These are phyloP conservation scores for Dictyostelium brefeldianum DNA, from an alignment of 78 protist genomes.

Conservation along the genomic window DNA sequence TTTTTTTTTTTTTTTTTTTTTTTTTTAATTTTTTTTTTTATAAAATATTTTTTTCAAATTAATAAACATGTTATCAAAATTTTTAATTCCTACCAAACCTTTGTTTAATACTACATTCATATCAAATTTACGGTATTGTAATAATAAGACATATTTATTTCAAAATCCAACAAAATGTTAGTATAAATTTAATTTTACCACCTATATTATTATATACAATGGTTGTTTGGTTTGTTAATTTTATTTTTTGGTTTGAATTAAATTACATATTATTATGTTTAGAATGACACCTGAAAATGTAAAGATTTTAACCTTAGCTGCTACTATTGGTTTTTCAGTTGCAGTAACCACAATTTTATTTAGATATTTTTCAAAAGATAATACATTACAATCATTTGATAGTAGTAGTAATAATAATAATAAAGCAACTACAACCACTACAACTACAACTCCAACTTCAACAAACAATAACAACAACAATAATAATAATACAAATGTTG, in stretches of 20 bases:
- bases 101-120: too few species aligned
- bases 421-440: not conserved
- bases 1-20: not conserved
- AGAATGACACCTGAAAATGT: constrained; percentile 22
- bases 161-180: not conserved
- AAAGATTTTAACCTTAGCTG: constrained; percentile 16
- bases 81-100: too few species aligned
- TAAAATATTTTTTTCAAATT: too few species aligned
- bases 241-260: not conserved
- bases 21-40: not conserved
- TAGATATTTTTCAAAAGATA: not conserved
- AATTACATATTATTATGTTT: not conserved
- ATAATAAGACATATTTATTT: too few species aligned
- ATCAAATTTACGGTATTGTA: too few species aligned
- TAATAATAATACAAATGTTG: not conserved
- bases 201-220: not conserved
- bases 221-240: not conserved
- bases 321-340: constrained; percentile 23
- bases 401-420: not conserved
- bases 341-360: constrained; percentile 5
- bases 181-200: too few species aligned
- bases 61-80: not conserved
- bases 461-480: not conserved
- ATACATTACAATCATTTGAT: not conserved
- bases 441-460: not conserved